Evolutionary conservation across 31 red algal genomes (phyloP).

Genomic region (Bonnemaisonia californica): DNA sequence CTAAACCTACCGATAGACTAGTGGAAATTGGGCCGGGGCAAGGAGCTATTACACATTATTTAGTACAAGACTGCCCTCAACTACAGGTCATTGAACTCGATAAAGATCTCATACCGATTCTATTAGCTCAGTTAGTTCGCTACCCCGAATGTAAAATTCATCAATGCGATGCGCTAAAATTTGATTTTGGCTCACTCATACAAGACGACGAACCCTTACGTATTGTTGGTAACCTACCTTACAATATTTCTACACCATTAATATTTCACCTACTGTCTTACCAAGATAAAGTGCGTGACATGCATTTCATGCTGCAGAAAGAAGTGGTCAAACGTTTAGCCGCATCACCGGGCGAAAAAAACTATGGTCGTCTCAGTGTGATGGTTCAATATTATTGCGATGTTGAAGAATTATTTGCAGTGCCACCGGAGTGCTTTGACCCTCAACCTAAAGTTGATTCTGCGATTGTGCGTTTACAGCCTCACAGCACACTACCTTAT

Average conservation of each 20-base stretch:
- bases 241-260: background rate
- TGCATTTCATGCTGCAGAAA: background rate
- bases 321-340: background rate
- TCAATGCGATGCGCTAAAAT: background rate
- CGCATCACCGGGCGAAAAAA: background rate
- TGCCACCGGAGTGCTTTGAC: background rate
- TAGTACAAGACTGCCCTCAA: background rate
- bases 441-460: background rate
- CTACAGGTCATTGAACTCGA: slow-evolving; percentile 10
- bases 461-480: background rate
- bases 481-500: background rate
- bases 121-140: background rate
- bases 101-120: background rate
- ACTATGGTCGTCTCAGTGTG: background rate
- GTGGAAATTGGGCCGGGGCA: slow-evolving; percentile 15
- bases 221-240: background rate
- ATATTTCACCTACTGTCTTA: background rate
- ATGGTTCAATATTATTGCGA: background rate
- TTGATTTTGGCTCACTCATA: background rate
- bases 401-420: background rate
- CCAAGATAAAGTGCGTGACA: background rate
- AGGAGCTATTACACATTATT: background rate
- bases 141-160: background rate
- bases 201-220: background rate
- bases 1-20: background rate